These are phyloP conservation scores for Boletus rubroflammeus DNA, from an alignment of 768 basidiomycete genomes.

Conservation along the genomic window DNA sequence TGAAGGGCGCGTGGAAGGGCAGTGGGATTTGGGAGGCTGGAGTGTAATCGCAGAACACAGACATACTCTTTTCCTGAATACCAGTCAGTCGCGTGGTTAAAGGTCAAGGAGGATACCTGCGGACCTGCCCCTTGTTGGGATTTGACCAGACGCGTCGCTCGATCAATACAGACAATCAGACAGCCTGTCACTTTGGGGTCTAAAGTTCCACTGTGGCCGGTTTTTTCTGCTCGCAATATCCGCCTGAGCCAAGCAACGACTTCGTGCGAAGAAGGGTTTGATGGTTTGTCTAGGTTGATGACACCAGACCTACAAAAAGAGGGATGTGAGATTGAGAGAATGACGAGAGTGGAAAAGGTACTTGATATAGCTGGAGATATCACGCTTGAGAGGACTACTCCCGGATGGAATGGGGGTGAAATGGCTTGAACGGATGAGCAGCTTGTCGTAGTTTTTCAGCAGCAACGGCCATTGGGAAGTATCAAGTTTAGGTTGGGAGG, in stretches of 20 bases:
- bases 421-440: conserved; percentile 91
- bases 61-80: conserved; percentile 92
- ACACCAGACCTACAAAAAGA: conserved; percentile 77
- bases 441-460: conserved; percentile 98
- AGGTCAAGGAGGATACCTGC: conserved; percentile 20
- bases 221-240: conserved; percentile 97
- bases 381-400: conserved; percentile 91
- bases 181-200: conserved; percentile 99
- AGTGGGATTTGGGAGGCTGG: conserved; percentile 73
- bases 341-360: conserved; percentile 30
- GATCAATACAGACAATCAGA: conserved; percentile 98
- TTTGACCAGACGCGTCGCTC: conserved; percentile 95
- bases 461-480: conserved; percentile 98
- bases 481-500: conserved; percentile 70
- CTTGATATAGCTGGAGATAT: conserved; percentile 90
- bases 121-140: conserved; percentile 96
- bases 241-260: conserved; percentile 98
- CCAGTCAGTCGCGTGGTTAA: conserved; percentile 1
- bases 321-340: neutral
- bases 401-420: conserved; percentile 97
- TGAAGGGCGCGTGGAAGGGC: conserved; percentile 91
- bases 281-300: conserved; percentile 99
- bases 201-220: conserved; percentile 96
- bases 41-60: conserved; percentile 91
- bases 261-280: conserved; percentile 98